A percentile compares a stretch with the other conserved stretches of the same genome.
These are phyloP conservation scores for Syzygium aqueum DNA, from an alignment of 345 rosid species.

Conservation along the genomic window DNA sequence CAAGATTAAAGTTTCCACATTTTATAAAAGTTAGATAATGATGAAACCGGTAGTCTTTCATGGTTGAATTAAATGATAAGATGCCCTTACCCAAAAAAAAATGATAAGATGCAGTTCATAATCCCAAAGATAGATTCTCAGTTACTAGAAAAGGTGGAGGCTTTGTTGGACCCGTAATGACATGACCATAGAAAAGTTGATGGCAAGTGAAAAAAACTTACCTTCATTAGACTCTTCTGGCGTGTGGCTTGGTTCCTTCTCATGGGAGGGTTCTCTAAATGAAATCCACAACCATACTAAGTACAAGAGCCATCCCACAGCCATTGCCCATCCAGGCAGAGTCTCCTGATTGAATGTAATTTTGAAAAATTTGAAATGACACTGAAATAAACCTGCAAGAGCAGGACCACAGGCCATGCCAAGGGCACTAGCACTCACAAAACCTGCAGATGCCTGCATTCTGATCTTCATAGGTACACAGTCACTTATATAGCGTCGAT, in stretches of 20 bases:
- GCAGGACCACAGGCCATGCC: constrained; percentile 99
- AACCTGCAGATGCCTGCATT: constrained; percentile 98
- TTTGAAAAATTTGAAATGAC: constrained; percentile 63
- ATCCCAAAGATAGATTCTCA: neutral
- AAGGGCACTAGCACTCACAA: constrained; percentile 99
- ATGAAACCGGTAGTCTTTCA: neutral
- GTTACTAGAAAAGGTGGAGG: neutral
- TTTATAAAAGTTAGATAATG: neutral
- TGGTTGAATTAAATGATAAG: neutral
- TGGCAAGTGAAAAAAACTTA: constrained; percentile 12
- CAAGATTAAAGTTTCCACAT: neutral
- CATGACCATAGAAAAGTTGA: neutral
- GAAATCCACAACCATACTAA: constrained; percentile 78
- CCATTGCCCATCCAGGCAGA: constrained; percentile 98
- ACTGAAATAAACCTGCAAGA: constrained; percentile 87
- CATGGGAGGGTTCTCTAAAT: constrained; percentile 73
- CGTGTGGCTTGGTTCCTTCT: constrained; percentile 26
- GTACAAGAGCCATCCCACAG: constrained; percentile 85
- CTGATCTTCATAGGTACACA: constrained; percentile 84
- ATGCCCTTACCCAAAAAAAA: neutral
- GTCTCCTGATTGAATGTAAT: constrained; percentile 77
- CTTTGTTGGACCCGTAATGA: neutral
- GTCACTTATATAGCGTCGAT: constrained; percentile 94
- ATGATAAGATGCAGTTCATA: neutral
- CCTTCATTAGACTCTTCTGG: constrained; percentile 34